Percentiles rank a stretch among this genome's conserved stretches.
These are phyloP conservation scores for Phytophthora idaei DNA, from an alignment of 352 stramenopile species.

Conservation along the genomic window DNA sequence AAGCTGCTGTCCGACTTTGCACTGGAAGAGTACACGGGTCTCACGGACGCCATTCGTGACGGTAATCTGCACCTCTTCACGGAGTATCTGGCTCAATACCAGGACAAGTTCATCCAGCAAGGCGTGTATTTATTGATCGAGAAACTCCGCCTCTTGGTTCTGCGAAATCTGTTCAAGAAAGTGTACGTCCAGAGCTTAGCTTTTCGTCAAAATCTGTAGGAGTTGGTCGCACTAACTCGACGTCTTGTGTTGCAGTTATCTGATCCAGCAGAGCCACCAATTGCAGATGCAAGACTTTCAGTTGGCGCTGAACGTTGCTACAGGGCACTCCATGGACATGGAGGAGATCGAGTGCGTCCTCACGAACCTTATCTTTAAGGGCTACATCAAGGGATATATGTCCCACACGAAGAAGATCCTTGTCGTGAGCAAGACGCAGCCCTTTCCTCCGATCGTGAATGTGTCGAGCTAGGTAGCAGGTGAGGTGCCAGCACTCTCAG, in stretches of 20 bases:
- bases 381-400: constrained; percentile 97
- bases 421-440: constrained; percentile 94
- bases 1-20: constrained; percentile 91
- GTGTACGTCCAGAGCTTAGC: constrained; percentile 67
- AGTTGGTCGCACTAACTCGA: neutral
- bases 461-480: constrained; percentile 61
- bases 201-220: no score
- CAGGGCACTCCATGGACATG: constrained; percentile 90
- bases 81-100: constrained; percentile 90
- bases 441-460: constrained; percentile 90
- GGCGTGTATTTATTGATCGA: constrained; percentile 97
- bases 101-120: constrained; percentile 90
- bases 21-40: constrained; percentile 84
- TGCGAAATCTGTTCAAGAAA: constrained; percentile 97
- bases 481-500: neutral
- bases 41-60: constrained; percentile 91
- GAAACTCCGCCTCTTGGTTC: constrained; percentile 94
- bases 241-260: constrained; percentile 47
- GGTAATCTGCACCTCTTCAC: constrained; percentile 95
- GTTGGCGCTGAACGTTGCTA: constrained; percentile 84
- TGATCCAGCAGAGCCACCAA: constrained; percentile 88
- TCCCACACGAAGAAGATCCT: constrained; percentile 96
- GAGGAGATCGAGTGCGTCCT: constrained; percentile 97
- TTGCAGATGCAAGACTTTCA: constrained; percentile 92
- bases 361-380: constrained; percentile 97